phyloP scores from a whole-genome alignment of 352 stramenopile species.

The Globisporangium megalacanthum region DNA sequence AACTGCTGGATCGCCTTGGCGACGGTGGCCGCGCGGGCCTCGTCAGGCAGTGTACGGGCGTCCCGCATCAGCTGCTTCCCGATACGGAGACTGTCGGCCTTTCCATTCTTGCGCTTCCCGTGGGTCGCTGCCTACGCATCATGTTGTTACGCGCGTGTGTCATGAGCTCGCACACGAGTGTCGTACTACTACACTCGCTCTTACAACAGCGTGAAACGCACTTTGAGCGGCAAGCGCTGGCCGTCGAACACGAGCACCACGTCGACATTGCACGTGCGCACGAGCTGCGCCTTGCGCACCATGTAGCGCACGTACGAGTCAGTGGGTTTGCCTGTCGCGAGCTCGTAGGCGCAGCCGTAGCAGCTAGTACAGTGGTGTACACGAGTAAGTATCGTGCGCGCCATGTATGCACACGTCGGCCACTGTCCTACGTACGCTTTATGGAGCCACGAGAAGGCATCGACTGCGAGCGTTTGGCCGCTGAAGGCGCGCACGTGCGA shows the following conservation, averaged over 20 bases:
- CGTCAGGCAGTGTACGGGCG: constrained; percentile 36
- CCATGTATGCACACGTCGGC: neutral
- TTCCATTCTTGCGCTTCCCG: constrained; percentile 48
- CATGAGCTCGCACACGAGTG: too few relatives aligned
- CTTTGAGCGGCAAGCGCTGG: constrained; percentile 67
- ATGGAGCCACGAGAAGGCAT: constrained; percentile 77
- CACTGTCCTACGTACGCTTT: constrained; percentile 48
- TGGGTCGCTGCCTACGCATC: constrained; percentile 54
- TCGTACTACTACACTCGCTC: too few relatives aligned
- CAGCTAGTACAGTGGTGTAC: too few relatives aligned
- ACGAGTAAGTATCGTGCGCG: too few relatives aligned
- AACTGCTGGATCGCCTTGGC: constrained; percentile 56
- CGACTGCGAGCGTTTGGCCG: constrained; percentile 55
- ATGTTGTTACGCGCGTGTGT: too few relatives aligned
- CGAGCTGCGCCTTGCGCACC: constrained; percentile 66
- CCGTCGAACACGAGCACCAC: constrained; percentile 75
- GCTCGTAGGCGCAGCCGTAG: constrained; percentile 73
- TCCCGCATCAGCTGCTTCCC: constrained; percentile 47
- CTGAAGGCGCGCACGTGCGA: constrained; percentile 47
- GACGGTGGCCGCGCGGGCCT: constrained; percentile 44
- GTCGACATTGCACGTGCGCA: constrained; percentile 47
- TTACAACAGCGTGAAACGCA: too few relatives aligned
- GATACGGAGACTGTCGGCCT: constrained; percentile 50
- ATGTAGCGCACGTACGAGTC: constrained; percentile 70
- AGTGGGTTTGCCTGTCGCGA: constrained; percentile 55